Evolutionary conservation across 495 filamentous ascomycete species (phyloP).

Genomic region (Hypoxylon cercidicola): DNA sequence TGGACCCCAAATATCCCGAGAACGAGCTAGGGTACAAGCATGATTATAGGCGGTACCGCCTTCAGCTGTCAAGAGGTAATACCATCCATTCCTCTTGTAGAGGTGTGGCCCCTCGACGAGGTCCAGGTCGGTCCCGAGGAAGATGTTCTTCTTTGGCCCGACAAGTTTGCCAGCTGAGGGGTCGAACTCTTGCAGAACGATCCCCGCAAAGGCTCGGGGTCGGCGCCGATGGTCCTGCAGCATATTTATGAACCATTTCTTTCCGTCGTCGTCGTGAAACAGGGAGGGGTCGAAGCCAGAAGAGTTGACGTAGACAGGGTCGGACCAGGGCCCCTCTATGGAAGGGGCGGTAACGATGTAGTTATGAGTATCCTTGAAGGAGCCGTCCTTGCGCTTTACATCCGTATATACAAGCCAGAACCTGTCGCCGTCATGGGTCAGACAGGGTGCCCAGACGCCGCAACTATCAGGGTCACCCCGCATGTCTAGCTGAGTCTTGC

Average conservation of each 20-base stretch:
- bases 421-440: slow-evolving; percentile 65
- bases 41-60: slow-evolving; percentile 71
- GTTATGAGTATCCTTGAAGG: slow-evolving; percentile 66
- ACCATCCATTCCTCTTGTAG: slow-evolving; percentile 65
- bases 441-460: slow-evolving; percentile 71
- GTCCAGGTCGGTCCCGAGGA: slow-evolving; percentile 62
- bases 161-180: slow-evolving; percentile 53
- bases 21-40: slow-evolving; percentile 62
- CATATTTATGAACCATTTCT: slow-evolving; percentile 67
- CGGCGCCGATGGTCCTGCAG: slow-evolving; percentile 62
- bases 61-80: slow-evolving; percentile 69
- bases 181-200: slow-evolving; percentile 63
- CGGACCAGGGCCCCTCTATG: slow-evolving; percentile 66
- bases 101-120: slow-evolving; percentile 72
- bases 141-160: slow-evolving; percentile 63
- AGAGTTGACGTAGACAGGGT: slow-evolving; percentile 63
- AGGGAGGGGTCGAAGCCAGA: slow-evolving; percentile 68
- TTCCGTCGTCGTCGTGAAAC: slow-evolving; percentile 67
- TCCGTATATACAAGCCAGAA: slow-evolving; percentile 69
- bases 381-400: slow-evolving; percentile 66
- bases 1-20: slow-evolving; percentile 65
- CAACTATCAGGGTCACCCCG: slow-evolving; percentile 67
- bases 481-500: slow-evolving; percentile 70
- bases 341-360: slow-evolving; percentile 60
- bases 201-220: slow-evolving; percentile 56